phyloP scores from a whole-genome alignment of 495 filamentous ascomycete genomes.

The Neurospora sublineolata region DNA sequence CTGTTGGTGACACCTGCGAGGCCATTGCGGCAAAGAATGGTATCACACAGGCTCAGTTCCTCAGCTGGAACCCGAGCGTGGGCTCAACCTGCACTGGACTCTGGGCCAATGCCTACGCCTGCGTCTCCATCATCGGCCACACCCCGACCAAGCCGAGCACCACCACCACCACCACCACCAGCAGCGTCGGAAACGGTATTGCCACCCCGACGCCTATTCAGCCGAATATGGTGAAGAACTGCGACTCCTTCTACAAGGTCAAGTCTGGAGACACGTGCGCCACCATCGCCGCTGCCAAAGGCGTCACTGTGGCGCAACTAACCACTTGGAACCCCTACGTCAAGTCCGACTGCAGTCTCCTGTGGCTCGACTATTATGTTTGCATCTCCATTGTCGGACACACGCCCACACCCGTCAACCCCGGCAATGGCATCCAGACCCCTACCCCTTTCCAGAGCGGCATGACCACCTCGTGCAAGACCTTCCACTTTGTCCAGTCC shows the following conservation, averaged over 20 bases:
- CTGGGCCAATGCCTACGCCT: slow-evolving; percentile 29
- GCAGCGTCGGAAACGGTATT: slow-evolving; percentile 16
- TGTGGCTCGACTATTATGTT: slow-evolving; percentile 30
- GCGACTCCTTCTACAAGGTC: slow-evolving; percentile 33
- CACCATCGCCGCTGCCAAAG: slow-evolving; percentile 19
- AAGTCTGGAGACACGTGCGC: slow-evolving; percentile 31
- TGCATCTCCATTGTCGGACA: slow-evolving; percentile 12
- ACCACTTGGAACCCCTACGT: slow-evolving; percentile 25
- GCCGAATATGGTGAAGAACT: slow-evolving; percentile 27
- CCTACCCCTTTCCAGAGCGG: slow-evolving; percentile 17
- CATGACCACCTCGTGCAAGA: slow-evolving; percentile 25
- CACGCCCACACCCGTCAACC: slow-evolving; percentile 5
- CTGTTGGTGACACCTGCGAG: slow-evolving; percentile 30
- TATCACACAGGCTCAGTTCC: slow-evolving; percentile 21
- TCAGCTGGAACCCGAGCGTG: slow-evolving; percentile 25
- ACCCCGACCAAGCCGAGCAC: slow-evolving; percentile 4
- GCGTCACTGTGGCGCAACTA: slow-evolving; percentile 21
- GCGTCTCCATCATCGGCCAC: slow-evolving; percentile 11
- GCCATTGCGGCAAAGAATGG: slow-evolving; percentile 21
- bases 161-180: slow-evolving; percentile 4
- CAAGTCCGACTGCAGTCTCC: slow-evolving; percentile 27
- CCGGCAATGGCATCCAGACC: slow-evolving; percentile 10
- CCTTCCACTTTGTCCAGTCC: slow-evolving; percentile 27
- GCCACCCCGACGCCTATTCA: slow-evolving; percentile 22
- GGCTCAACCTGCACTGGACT: slow-evolving; percentile 29